Conservation (phyloP, 306 rosid genomes). For the Betula pendula region DNA sequence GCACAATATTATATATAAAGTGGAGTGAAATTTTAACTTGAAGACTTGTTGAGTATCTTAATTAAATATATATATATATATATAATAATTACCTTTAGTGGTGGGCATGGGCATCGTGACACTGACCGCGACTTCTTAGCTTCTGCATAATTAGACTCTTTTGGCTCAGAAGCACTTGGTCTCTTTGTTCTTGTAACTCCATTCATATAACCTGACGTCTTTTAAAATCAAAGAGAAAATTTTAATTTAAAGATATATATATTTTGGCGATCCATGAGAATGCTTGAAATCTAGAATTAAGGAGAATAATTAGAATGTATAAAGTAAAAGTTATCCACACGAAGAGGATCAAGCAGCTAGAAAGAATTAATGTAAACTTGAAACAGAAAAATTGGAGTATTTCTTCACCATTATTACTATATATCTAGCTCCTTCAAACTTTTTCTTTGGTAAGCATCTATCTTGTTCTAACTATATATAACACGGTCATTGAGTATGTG, state of each 20-base stretch:
- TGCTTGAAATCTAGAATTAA: background rate
- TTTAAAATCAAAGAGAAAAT: background rate
- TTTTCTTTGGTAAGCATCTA: too few relatives aligned
- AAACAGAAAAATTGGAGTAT: background rate
- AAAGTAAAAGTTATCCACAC: background rate
- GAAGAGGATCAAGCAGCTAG: too few relatives aligned
- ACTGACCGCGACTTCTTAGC: conserved; percentile 36
- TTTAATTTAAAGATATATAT: background rate
- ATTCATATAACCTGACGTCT: background rate
- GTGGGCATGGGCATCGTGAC: conserved; percentile 40
- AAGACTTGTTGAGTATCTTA: background rate
- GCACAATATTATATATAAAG: background rate
- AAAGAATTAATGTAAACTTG: background rate
- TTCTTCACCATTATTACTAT: too few relatives aligned
- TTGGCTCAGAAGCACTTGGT: conserved; percentile 17
- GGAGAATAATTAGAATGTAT: background rate
- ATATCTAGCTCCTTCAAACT: too few relatives aligned
- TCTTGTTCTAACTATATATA: too few relatives aligned
- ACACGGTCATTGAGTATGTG: background rate
- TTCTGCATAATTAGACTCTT: conserved; percentile 28
- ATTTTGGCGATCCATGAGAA: background rate
- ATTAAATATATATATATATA: background rate
- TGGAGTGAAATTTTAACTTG: background rate
- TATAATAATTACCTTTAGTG: conserved; percentile 32
- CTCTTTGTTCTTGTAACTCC: conserved; percentile 30